phyloP scores from a whole-genome alignment of 2,329 filamentous ascomycete genomes.

The Penicillium sp. region DNA sequence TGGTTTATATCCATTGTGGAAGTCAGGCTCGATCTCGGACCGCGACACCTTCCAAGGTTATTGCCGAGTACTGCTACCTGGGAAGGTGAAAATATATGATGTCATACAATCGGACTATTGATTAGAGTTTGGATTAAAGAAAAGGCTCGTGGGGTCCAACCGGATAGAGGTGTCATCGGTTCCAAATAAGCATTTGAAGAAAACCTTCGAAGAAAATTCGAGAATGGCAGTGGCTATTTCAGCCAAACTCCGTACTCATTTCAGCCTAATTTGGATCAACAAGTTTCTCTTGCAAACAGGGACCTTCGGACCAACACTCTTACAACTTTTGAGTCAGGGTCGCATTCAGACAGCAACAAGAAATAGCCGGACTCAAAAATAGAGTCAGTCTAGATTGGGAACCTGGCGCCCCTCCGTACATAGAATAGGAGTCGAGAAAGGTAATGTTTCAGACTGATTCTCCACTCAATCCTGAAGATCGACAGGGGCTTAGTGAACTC shows the following conservation, averaged over 20 bases:
- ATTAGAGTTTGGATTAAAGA: not conserved
- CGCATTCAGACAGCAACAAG: not conserved
- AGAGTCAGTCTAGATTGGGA: not conserved
- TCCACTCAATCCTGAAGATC: constrained; percentile 5
- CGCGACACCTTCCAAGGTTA: not conserved
- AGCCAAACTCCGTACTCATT: not conserved
- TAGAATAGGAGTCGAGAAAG: not conserved
- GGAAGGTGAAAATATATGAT: not conserved
- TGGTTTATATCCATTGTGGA: not conserved
- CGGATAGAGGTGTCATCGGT: not conserved
- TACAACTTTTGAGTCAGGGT: not conserved
- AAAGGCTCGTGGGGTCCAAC: not conserved
- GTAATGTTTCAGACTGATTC: not conserved
- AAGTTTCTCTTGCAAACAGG: not conserved
- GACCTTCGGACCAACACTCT: not conserved
- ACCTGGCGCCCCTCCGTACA: not conserved
- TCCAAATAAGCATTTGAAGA: not conserved
- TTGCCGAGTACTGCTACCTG: not conserved
- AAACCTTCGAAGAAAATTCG: too few relatives aligned
- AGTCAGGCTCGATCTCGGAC: too few relatives aligned
- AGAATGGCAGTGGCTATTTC: not conserved
- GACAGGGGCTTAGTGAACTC: constrained; percentile 6
- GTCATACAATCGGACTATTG: too few relatives aligned
- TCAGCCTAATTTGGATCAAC: not conserved
- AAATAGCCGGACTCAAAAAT: not conserved